Evolutionary conservation across 208 protist genomes (phyloP).

Genomic region (Trypanosoma melophagium): DNA sequence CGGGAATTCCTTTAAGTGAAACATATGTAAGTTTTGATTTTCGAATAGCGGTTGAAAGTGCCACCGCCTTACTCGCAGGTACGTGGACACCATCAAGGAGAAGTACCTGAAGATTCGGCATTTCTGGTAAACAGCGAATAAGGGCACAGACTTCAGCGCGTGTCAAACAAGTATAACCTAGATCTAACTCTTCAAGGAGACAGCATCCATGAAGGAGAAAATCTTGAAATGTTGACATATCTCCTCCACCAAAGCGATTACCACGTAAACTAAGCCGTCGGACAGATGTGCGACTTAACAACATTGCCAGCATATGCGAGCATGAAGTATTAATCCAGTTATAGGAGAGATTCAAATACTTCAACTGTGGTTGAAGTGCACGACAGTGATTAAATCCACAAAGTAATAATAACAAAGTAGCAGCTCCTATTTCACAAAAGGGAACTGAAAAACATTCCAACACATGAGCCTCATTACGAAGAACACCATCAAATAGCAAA

Average conservation of each 20-base stretch:
- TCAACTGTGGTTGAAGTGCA: slow-evolving; percentile 26
- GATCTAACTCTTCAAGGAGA: slow-evolving; percentile 69
- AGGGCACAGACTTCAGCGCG: slow-evolving; percentile 45
- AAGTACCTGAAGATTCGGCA: slow-evolving; percentile 52
- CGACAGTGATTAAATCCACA: slow-evolving; percentile 29
- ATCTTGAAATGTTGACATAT: slow-evolving; percentile 45
- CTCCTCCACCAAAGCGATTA: slow-evolving; percentile 54
- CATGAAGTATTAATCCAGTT: slow-evolving; percentile 52
- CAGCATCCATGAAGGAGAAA: slow-evolving; percentile 65
- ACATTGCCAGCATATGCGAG: slow-evolving; percentile 44
- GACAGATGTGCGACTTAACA: slow-evolving; percentile 52
- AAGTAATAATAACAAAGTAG: slow-evolving; percentile 59
- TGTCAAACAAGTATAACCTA: slow-evolving; percentile 64
- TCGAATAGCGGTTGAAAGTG: slow-evolving; percentile 46
- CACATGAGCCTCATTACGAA: slow-evolving; percentile 8
- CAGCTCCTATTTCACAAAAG: slow-evolving; percentile 63
- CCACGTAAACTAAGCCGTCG: slow-evolving; percentile 61
- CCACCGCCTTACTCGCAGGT: slow-evolving; percentile 36
- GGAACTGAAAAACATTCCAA: slow-evolving; percentile 65
- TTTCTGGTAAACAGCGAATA: slow-evolving; percentile 60
- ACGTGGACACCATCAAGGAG: slow-evolving; percentile 67
- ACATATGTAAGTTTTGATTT: slow-evolving; percentile 48
- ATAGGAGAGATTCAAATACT: slow-evolving; percentile 68
- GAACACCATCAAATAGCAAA: slow-evolving; percentile 65
- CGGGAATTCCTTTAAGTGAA: slow-evolving; percentile 35